Conservation (phyloP, 1,284 basidiomycete genomes). For the Entoloma clypeatum region DNA sequence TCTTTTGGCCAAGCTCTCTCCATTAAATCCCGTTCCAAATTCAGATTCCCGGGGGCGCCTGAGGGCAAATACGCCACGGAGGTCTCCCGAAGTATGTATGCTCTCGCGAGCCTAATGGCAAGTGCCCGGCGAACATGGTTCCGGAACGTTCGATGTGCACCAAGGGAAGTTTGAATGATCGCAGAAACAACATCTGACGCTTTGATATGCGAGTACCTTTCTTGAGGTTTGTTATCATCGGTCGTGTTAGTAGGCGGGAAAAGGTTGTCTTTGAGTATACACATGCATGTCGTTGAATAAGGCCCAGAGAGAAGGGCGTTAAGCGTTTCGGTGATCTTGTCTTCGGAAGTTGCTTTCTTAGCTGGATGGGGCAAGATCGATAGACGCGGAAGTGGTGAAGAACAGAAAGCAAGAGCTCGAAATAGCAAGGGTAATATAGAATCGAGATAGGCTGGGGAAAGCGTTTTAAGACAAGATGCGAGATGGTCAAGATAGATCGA, state of each 20-base stretch:
- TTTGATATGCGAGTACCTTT: no score
- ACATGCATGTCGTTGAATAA: slow-evolving; percentile 59
- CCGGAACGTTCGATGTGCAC: slow-evolving; percentile 65
- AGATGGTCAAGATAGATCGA: slow-evolving; percentile 64
- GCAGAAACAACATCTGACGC: slow-evolving; percentile 16
- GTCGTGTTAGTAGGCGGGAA: slow-evolving; percentile 22
- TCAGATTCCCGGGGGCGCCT: slow-evolving; percentile 54
- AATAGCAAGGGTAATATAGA: slow-evolving; percentile 68
- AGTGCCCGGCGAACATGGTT: slow-evolving; percentile 59
- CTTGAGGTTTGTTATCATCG: slow-evolving; percentile 3
- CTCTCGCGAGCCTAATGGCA: slow-evolving; percentile 56
- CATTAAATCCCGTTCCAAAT: slow-evolving; percentile 57
- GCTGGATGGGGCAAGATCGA: slow-evolving; percentile 41
- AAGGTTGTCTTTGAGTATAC: slow-evolving; percentile 52
- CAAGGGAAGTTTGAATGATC: slow-evolving; percentile 51
- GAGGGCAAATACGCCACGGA: slow-evolving; percentile 52
- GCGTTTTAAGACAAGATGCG: slow-evolving; percentile 49
- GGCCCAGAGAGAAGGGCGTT: slow-evolving; percentile 58
- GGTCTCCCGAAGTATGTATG: slow-evolving; percentile 54
- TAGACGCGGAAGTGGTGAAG: slow-evolving; percentile 61
- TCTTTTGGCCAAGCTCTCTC: slow-evolving; percentile 69
- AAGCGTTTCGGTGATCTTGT: slow-evolving; percentile 52
- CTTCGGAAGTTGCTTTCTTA: slow-evolving; percentile 45
- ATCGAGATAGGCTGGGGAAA: slow-evolving; percentile 50
- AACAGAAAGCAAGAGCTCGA: slow-evolving; percentile 58